A percentile compares a stretch with the other conserved stretches of the same genome.
Evolutionary conservation across 2,329 filamentous ascomycete species (phyloP).

Genomic region (Trichoderma oligosporum): DNA sequence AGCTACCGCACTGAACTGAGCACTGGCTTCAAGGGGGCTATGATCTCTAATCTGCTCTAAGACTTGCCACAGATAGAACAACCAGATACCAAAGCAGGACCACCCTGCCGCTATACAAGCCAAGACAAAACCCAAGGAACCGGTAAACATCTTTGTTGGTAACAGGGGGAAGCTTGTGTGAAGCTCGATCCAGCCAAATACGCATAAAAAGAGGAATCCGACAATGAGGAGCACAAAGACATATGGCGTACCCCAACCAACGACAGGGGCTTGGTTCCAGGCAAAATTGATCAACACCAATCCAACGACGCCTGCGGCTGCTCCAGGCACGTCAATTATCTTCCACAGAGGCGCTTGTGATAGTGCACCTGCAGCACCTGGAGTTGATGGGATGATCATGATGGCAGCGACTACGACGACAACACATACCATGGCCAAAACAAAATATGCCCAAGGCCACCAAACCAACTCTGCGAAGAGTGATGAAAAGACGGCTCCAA

Average conservation of each 20-base stretch:
- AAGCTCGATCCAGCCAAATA: slow-evolving; percentile 53
- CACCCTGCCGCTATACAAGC: slow-evolving; percentile 47
- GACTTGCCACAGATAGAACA: slow-evolving; percentile 46
- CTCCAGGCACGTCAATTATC: slow-evolving; percentile 35
- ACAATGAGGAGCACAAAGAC: slow-evolving; percentile 52
- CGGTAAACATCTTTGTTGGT: slow-evolving; percentile 10
- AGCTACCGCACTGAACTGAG: slow-evolving; percentile 34
- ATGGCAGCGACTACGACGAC: slow-evolving; percentile 27
- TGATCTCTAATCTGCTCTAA: slow-evolving; percentile 38
- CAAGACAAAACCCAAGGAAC: slow-evolving; percentile 42
- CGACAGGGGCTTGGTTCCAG: slow-evolving; percentile 58
- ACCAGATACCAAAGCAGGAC: slow-evolving; percentile 47
- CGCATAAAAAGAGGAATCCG: slow-evolving; percentile 47
- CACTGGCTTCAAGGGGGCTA: slow-evolving; percentile 39
- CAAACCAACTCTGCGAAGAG: slow-evolving; percentile 28
- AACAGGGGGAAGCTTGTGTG: slow-evolving; percentile 2
- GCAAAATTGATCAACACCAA: slow-evolving; percentile 59
- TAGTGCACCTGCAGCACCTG: neutral
- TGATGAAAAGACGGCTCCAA: slow-evolving; percentile 30
- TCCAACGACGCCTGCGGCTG: slow-evolving; percentile 43
- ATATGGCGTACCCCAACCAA: slow-evolving; percentile 53
- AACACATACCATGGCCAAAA: slow-evolving; percentile 30
- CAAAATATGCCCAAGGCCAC: slow-evolving; percentile 45
- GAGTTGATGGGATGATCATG: slow-evolving; percentile 30
- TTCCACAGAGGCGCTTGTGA: slow-evolving; percentile 18